phyloP scores from a whole-genome alignment of 2,329 filamentous ascomycete species.

The Arthroderma sp. region DNA sequence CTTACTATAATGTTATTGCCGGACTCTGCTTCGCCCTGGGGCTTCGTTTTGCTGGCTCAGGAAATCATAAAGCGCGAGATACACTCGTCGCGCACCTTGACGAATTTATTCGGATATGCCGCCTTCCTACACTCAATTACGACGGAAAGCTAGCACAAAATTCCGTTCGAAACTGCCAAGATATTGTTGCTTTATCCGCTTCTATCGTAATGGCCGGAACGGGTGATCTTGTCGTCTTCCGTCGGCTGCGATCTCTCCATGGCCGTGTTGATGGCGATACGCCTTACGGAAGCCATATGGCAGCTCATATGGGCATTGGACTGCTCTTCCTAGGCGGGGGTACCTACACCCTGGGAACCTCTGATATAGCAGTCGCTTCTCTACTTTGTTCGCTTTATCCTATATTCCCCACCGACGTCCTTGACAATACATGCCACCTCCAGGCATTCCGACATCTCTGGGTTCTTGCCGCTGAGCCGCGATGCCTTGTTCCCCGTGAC shows the following conservation, averaged over 20 bases:
- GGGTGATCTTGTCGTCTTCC: slow-evolving; percentile 73
- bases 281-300: slow-evolving; percentile 86
- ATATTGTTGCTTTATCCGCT: slow-evolving; percentile 66
- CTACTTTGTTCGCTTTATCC: slow-evolving; percentile 89
- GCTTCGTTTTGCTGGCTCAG: slow-evolving; percentile 61
- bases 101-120: slow-evolving; percentile 66
- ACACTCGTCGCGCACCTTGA: slow-evolving; percentile 74
- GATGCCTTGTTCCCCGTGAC: slow-evolving; percentile 80
- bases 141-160: slow-evolving; percentile 73
- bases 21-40: slow-evolving; percentile 70
- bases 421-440: slow-evolving; percentile 87
- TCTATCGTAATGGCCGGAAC: slow-evolving; percentile 93
- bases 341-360: slow-evolving; percentile 81
- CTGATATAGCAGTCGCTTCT: slow-evolving; percentile 71
- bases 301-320: slow-evolving; percentile 81
- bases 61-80: slow-evolving; percentile 58
- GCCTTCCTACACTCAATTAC: slow-evolving; percentile 51
- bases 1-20: slow-evolving; percentile 83
- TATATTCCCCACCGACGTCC: slow-evolving; percentile 72
- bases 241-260: slow-evolving; percentile 75
- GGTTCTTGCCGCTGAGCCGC: slow-evolving; percentile 81
- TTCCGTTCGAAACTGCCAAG: slow-evolving; percentile 81
- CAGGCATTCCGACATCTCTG: slow-evolving; percentile 96
- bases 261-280: slow-evolving; percentile 72
- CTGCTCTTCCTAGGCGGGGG: slow-evolving; percentile 84